Evolutionary conservation across 1,139 yeast genomes (phyloP).

Genomic region (Pichia sp.): DNA sequence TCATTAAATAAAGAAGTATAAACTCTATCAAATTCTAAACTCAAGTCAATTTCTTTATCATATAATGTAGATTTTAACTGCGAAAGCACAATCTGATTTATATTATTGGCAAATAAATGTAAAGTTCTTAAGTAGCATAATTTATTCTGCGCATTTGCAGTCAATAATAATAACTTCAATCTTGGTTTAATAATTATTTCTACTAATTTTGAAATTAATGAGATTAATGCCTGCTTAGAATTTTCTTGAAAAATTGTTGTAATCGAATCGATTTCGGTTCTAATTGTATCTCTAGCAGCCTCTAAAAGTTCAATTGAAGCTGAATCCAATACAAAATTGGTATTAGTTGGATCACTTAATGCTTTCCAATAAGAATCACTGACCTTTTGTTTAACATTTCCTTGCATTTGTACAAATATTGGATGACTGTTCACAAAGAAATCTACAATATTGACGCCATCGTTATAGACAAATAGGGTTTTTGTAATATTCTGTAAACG

Average conservation of each 20-base stretch:
- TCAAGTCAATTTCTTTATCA: constrained; percentile 39
- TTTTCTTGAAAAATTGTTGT: constrained; percentile 65
- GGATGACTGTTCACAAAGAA: constrained; percentile 79
- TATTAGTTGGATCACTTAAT: constrained; percentile 41
- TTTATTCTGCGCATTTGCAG: constrained; percentile 57
- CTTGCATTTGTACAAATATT: constrained; percentile 52
- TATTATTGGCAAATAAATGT: constrained; percentile 55
- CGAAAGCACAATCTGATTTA: constrained; percentile 54
- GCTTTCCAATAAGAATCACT: constrained; percentile 36
- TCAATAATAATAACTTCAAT: constrained; percentile 55
- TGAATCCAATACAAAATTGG: constrained; percentile 28
- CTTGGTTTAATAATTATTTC: constrained; percentile 71
- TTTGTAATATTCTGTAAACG: constrained; percentile 75
- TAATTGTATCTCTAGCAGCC: constrained; percentile 35
- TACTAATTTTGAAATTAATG: constrained; percentile 70
- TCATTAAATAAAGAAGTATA: constrained; percentile 68
- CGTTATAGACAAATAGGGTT: constrained; percentile 75
- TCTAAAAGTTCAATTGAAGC: constrained; percentile 20
- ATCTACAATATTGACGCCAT: constrained; percentile 77
- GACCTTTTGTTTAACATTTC: constrained; percentile 25
- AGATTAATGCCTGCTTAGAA: constrained; percentile 56
- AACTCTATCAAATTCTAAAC: constrained; percentile 61
- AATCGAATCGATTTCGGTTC: constrained; percentile 68
- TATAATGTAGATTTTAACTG: constrained; percentile 54
- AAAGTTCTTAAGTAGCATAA: constrained; percentile 76